Evolutionary conservation across 495 filamentous ascomycete genomes (phyloP).

Genomic region (Chaetomium fimeti): DNA sequence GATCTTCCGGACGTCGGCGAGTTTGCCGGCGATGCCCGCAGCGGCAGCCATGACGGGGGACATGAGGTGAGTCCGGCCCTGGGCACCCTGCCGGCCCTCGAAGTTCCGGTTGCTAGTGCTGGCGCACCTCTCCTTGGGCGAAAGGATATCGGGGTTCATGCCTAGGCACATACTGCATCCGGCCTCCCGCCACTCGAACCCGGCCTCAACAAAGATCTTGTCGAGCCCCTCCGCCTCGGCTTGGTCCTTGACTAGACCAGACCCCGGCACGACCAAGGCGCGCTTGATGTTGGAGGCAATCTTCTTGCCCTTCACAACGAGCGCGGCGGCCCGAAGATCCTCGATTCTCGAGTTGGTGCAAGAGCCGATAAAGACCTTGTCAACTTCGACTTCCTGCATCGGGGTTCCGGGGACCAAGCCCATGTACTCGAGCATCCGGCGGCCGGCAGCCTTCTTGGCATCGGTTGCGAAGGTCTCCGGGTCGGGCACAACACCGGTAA

Average conservation of each 20-base stretch:
- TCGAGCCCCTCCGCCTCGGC: conserved; percentile 91
- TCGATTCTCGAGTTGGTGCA: conserved; percentile 98
- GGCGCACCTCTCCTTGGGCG: conserved; percentile 88
- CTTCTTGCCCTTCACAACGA: conserved; percentile 81
- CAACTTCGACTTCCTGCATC: conserved; percentile 85
- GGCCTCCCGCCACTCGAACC: conserved; percentile 97
- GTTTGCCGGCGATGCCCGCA: conserved; percentile 82
- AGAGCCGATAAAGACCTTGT: conserved; percentile 97
- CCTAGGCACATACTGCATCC: conserved; percentile 98
- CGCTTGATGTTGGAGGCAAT: conserved; percentile 83
- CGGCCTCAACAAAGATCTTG: conserved; percentile 85
- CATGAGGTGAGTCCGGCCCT: conserved; percentile 92
- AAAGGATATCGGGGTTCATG: conserved; percentile 99
- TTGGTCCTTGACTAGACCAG: conserved; percentile 89
- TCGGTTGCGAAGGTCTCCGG: conserved; percentile 81
- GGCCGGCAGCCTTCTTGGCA: conserved; percentile 71
- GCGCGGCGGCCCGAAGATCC: conserved; percentile 85
- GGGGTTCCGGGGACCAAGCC: conserved; percentile 78
- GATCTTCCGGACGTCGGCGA: conserved; percentile 86
- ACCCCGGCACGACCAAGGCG: conserved; percentile 94
- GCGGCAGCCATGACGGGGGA: conserved; percentile 96
- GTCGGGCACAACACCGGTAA: conserved; percentile 83
- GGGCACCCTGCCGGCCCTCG: conserved; percentile 92
- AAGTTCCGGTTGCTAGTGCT: conserved; percentile 97
- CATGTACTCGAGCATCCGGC: conserved; percentile 92